phyloP scores from a whole-genome alignment of 1,284 basidiomycete species.

The Moesziomyces sp. region DNA sequence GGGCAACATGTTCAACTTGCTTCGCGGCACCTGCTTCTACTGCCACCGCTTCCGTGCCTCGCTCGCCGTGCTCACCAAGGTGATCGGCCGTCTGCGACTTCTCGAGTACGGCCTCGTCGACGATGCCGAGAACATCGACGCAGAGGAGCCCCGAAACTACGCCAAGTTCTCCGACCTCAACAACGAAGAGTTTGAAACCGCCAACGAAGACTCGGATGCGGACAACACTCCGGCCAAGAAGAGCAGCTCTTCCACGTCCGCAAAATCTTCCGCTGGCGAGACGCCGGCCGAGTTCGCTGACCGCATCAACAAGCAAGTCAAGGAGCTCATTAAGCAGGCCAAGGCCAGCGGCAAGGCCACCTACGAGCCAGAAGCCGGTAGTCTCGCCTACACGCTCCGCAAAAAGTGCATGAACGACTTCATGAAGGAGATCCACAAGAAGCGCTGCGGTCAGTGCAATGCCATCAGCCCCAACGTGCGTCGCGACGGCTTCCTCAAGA shows the following conservation, averaged over 20 bases:
- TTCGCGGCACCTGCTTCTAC: slow-evolving; percentile 91
- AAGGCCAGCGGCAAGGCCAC: slow-evolving; percentile 68
- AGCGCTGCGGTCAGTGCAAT: slow-evolving; percentile 78
- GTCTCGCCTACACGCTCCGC: slow-evolving; percentile 87
- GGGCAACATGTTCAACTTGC: slow-evolving; percentile 86
- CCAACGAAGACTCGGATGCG: slow-evolving; percentile 48
- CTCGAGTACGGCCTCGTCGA: slow-evolving; percentile 89
- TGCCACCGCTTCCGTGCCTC: slow-evolving; percentile 87
- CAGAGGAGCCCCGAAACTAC: slow-evolving; percentile 31
- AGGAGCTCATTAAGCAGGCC: slow-evolving; percentile 75
- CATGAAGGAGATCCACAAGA: slow-evolving; percentile 77
- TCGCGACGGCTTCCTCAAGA: slow-evolving; percentile 92
- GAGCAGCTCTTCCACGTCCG: slow-evolving; percentile 19
- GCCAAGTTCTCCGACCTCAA: slow-evolving; percentile 20
- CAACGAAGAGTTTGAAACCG: slow-evolving; percentile 39
- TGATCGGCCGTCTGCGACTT: slow-evolving; percentile 85
- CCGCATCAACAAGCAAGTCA: slow-evolving; percentile 70
- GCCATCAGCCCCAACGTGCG: slow-evolving; percentile 89
- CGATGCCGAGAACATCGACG: slow-evolving; percentile 77
- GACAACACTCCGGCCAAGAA: slow-evolving; percentile 65
- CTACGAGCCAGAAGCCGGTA: slow-evolving; percentile 67
- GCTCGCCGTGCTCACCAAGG: slow-evolving; percentile 76
- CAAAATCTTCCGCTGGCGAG: slow-evolving; percentile 62
- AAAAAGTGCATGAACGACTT: slow-evolving; percentile 87
- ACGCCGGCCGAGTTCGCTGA: slow-evolving; percentile 59